Base-by-base conservation (phyloP, 495 filamentous ascomycete genomes). In the Podospora sp. region DNA sequence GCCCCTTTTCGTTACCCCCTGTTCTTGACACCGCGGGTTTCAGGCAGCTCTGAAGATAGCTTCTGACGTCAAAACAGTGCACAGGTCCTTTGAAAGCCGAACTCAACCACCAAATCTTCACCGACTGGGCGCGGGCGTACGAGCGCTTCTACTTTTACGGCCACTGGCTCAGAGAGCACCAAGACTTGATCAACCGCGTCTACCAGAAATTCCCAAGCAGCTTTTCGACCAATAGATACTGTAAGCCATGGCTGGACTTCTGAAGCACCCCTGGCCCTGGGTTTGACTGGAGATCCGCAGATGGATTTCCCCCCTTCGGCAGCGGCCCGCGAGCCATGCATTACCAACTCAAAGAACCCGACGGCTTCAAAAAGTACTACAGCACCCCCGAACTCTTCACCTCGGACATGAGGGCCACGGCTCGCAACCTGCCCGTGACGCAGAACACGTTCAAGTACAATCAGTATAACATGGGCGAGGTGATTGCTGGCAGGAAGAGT, bases 91-190 rank as follows among this genome's bases (percentile, higher is more conserved):
- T 55, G 52, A 11, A 55, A 22, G 52, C 52, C 12, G 22, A 21
- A 11, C 12, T 55, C 52, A 21, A 55, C 52, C 12, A 55, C 52
- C 52, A 55, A 21, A 55, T 55, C 52, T 55, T 55, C 22, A 55
- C 52, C 9, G 52, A 55, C 52, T 55, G 52, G 52, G 52, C 52
- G 12, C 52, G 22, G 7, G 52, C 52, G 52, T 55, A 14, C 52
- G 52, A 55, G 12, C 9, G 52, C 8, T 21, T 55, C 52, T 7
- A 12, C 52, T 55, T 11, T 7, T 55, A 55, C 52, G 52, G 52
- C 52, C 52, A 55, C 12, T 55, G 52, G 52, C 52, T 55, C 7
- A 11, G 52, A 55, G 12, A 11, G 8, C 52, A 55, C 22, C 52
- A 55, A 55, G 52, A 55, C 52, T 14, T 14, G 22, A 11, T 55